These are phyloP conservation scores for Recurvomyces mirabilis DNA, from an alignment of 495 filamentous ascomycete species.

Conservation along the genomic window DNA sequence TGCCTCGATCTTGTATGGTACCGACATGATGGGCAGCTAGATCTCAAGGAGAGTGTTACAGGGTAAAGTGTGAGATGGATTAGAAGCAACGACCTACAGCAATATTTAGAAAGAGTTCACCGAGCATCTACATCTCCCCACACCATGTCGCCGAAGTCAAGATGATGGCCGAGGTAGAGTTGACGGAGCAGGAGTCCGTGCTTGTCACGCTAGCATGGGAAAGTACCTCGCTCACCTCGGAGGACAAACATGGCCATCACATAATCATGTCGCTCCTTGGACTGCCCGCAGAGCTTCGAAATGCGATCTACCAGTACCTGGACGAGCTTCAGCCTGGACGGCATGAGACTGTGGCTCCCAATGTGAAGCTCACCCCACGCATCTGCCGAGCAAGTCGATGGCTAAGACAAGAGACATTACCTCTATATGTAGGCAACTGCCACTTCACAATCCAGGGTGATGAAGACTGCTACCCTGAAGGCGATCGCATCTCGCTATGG, in stretches of 20 bases:
- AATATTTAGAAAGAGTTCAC: no score
- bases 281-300: constrained; percentile 10
- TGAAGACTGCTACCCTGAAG: background rate
- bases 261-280: constrained; percentile 9
- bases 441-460: constrained; percentile 12
- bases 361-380: constrained; percentile 3
- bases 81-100: background rate
- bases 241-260: no score
- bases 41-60: background rate
- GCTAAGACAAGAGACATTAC: constrained; percentile 6
- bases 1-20: constrained; percentile 20
- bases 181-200: no score
- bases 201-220: no score
- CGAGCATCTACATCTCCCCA: no score
- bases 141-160: no score
- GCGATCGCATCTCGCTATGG: background rate
- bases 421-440: constrained; percentile 8
- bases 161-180: no score
- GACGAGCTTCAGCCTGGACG: constrained; percentile 1
- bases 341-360: constrained; percentile 1
- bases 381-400: constrained; percentile 6
- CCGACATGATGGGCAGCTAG: constrained; percentile 13
- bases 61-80: background rate
- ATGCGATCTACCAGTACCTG: constrained; percentile 9
- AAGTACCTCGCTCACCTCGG: no score